Conservation (phyloP, 2,329 filamentous ascomycete genomes). For the Beauveria scarabaeidicola region DNA sequence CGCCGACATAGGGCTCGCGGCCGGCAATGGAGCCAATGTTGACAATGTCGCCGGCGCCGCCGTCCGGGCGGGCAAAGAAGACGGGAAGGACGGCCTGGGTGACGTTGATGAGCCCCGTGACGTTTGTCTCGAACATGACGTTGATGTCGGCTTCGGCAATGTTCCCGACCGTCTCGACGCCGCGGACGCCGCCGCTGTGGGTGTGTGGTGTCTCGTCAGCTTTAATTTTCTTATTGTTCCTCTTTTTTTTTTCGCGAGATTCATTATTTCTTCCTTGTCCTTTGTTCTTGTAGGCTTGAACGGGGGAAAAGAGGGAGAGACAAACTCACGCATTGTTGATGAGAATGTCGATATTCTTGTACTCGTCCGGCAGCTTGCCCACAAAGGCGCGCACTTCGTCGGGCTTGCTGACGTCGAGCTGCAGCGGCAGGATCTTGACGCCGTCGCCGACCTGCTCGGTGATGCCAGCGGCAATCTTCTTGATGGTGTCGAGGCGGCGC, state of each 20-base stretch:
- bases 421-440: slow-evolving; percentile 72
- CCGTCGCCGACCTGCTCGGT: slow-evolving; percentile 65
- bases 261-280: rapidly evolving
- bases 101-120: slow-evolving; percentile 91
- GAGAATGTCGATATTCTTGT: slow-evolving; percentile 74
- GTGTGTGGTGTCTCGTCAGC: slow-evolving; percentile 9
- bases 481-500: slow-evolving; percentile 70
- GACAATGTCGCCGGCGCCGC: slow-evolving; percentile 85
- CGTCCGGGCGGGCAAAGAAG: slow-evolving; percentile 67
- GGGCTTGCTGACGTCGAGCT: slow-evolving; percentile 79
- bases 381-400: slow-evolving; percentile 69
- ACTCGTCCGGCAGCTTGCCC: slow-evolving; percentile 65
- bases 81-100: slow-evolving; percentile 82
- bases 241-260: not conserved
- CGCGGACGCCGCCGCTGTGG: slow-evolving; percentile 74
- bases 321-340: slow-evolving; percentile 85
- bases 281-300: too few relatives aligned
- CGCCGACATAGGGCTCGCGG: slow-evolving; percentile 74
- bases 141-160: slow-evolving; percentile 77
- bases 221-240: not conserved
- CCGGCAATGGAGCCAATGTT: slow-evolving; percentile 91
- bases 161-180: slow-evolving; percentile 74
- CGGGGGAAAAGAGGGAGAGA: not conserved
- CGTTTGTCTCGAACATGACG: slow-evolving; percentile 86
- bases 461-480: slow-evolving; percentile 70